Evolutionary conservation across 2,329 filamentous ascomycete species (phyloP).

Genomic region (Fusarium drepaniforme): DNA sequence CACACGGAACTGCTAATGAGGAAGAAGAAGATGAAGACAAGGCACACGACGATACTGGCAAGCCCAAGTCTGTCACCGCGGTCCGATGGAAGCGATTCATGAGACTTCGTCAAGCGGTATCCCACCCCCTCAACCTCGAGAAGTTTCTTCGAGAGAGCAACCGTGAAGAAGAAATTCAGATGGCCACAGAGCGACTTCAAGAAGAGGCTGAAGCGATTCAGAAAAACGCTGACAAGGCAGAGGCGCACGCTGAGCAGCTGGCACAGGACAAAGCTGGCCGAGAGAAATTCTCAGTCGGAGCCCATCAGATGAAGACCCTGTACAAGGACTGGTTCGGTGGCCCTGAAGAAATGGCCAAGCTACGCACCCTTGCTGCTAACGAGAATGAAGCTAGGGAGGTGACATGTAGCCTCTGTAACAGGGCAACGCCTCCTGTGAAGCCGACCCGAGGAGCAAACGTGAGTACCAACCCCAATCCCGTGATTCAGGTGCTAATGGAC

Average conservation of each 20-base stretch:
- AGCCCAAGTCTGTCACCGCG: background rate
- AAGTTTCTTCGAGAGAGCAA: conserved; percentile 28
- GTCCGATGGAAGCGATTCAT: background rate
- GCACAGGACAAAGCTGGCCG: background rate
- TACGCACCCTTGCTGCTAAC: conserved; percentile 27
- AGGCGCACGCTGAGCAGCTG: background rate
- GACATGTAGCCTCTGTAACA: conserved; percentile 22
- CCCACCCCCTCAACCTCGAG: conserved; percentile 48
- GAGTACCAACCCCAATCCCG: background rate
- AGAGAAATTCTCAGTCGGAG: background rate
- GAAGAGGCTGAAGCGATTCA: background rate
- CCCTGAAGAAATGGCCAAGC: conserved; percentile 20
- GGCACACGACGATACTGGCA: background rate
- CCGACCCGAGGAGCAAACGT: conserved; percentile 13
- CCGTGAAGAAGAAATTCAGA: background rate
- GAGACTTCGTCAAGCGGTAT: conserved; percentile 35
- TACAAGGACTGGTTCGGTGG: conserved; percentile 33
- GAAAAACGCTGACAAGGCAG: background rate
- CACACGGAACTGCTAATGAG: background rate
- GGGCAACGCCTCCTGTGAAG: fast-evolving
- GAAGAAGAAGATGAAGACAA: background rate
- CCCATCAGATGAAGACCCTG: background rate
- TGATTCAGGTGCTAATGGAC: conserved; percentile 10
- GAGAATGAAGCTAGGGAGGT: background rate
- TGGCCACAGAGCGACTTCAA: background rate